phyloP scores from a whole-genome alignment of 345 rosid species.

The Heritiera fomes region DNA sequence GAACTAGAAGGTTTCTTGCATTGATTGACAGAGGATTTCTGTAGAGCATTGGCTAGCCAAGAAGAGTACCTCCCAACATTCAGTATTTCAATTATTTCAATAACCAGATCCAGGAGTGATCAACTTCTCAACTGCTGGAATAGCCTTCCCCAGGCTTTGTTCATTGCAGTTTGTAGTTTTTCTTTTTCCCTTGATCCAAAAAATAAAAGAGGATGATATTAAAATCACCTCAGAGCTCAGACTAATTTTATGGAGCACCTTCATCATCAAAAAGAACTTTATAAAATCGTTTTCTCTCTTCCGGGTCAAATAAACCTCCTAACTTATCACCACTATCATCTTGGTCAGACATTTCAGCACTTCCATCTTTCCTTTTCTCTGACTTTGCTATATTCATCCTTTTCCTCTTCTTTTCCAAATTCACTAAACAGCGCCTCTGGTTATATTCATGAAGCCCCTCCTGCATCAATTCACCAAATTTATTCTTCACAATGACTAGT shows the following conservation, averaged over 20 bases:
- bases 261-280: slow-evolving; percentile 75
- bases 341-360: slow-evolving; percentile 42
- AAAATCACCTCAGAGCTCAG: slow-evolving; percentile 9
- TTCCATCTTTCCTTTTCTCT: slow-evolving; percentile 37
- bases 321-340: slow-evolving; percentile 46
- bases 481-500: slow-evolving; percentile 76
- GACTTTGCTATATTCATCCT: slow-evolving; percentile 38
- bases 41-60: neutral
- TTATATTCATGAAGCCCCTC: slow-evolving; percentile 85
- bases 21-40: neutral
- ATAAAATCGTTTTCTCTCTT: slow-evolving; percentile 85
- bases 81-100: neutral
- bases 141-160: neutral
- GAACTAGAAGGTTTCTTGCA: neutral
- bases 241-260: slow-evolving; percentile 30
- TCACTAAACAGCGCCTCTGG: slow-evolving; percentile 47
- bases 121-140: neutral
- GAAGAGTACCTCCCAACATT: neutral
- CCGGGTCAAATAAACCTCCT: slow-evolving; percentile 69
- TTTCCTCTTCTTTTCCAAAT: slow-evolving; percentile 65
- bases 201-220: neutral
- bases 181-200: neutral
- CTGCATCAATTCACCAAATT: slow-evolving; percentile 85
- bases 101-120: neutral
- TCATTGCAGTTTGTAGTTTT: neutral